Base-by-base conservation (phyloP, 441 rosid species). In the Theobroma grandiflorum region DNA sequence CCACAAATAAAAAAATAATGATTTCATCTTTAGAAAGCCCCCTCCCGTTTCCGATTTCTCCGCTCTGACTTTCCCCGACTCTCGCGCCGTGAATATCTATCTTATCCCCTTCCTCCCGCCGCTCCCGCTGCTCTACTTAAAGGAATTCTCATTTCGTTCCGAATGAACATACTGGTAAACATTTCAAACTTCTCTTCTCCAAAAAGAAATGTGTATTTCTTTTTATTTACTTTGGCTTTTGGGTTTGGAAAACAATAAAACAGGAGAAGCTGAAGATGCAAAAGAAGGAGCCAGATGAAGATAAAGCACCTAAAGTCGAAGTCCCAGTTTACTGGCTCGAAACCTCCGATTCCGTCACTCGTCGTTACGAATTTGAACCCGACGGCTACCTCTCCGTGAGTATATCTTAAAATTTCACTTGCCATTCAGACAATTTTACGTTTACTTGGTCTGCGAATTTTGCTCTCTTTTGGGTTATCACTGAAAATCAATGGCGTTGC, bases 381-480 rank as follows among this genome's bases (percentile, higher is more conserved):
- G 90, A 85, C 16, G 98, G 99, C 31, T 86, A 79, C 35, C 94
- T 96, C 84, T 90, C 96, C n/a, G 98, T 96, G 71, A 82, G 85
- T 84, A 31, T 38, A 47, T 68, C 35, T 78, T 20, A 26, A 6
- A 0, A 43, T 59, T 10, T 15, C 66, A 20, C 78, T n/a, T 52
- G 4, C 72, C 71, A 15, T 8, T 76, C 57, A 33, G 15, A 55
- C 68, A 76, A 20, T 82, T 74, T 80, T 31, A 53, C 83, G 49
- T 70, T 64, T 82, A 83, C 5, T 61, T 79, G 57, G 78, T 22
- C 61, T 74, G 84, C 82, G 8, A 47, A 20, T 15, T 58, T 26
- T 26, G 1, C 31, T 26, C 31, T 26, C 31, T 26, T 26, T 26
- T 26, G 31, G 0, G 31, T 26, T 26, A 26, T 26, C 31, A 26